Conservation (phyloP, 345 rosid genomes). For the Clarkia xantiana region DNA sequence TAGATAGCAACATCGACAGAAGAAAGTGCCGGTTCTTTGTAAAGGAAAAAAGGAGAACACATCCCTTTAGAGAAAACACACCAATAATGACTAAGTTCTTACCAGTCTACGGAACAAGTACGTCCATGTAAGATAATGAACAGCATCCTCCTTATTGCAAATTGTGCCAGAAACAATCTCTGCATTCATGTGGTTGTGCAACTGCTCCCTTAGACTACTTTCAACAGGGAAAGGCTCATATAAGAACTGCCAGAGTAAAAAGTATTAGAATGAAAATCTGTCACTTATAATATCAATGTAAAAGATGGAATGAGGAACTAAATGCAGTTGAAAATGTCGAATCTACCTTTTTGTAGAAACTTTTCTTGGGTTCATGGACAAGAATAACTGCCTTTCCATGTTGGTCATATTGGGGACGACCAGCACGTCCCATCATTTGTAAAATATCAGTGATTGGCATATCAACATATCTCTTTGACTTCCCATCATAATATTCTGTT, state of each 20-base stretch:
- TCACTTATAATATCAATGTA: not conserved
- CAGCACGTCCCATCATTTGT: constrained; percentile 99
- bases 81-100: constrained; percentile 11
- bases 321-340: not conserved
- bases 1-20: too few relatives aligned
- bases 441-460: constrained; percentile 92
- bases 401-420: constrained; percentile 97
- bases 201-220: constrained; percentile 83
- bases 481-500: constrained; percentile 90
- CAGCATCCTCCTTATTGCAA: constrained; percentile 79
- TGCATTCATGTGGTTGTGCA: constrained; percentile 82
- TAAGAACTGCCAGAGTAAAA: constrained; percentile 46
- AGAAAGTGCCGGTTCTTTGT: too few relatives aligned
- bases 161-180: constrained; percentile 89
- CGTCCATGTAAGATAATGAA: constrained; percentile 94
- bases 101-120: constrained; percentile 95
- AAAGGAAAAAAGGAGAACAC: too few relatives aligned
- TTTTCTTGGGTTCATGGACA: constrained; percentile 96
- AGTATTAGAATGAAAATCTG: not conserved
- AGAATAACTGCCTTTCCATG: constrained; percentile 98
- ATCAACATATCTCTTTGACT: constrained; percentile 90
- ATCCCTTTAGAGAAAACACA: too few relatives aligned
- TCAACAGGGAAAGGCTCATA: constrained; percentile 99
- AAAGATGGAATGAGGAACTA: not conserved
- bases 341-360: constrained; percentile 89